Percentiles rank a stretch among this genome's conserved stretches.
Evolutionary conservation across 2,329 filamentous ascomycete species (phyloP).

Genomic region (Niveomyces coronatus): DNA sequence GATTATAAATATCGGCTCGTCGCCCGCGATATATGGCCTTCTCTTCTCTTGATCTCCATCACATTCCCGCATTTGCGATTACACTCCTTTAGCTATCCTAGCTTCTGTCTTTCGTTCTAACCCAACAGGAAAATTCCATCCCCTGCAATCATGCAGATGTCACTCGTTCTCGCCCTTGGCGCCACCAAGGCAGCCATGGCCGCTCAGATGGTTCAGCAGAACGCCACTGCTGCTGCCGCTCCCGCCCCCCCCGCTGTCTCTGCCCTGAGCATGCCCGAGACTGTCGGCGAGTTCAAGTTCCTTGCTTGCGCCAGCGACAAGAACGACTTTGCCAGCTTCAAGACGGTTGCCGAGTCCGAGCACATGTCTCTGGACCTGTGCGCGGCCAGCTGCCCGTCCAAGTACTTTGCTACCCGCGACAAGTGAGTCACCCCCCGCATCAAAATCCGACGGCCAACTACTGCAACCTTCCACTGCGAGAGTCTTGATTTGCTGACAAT

Average conservation of each 20-base stretch:
- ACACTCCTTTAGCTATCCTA: slow-evolving; percentile 18
- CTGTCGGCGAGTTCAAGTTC: slow-evolving; percentile 6
- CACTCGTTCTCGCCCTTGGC: slow-evolving; percentile 20
- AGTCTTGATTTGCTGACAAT: background rate
- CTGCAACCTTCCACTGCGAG: background rate
- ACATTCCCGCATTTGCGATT: slow-evolving; percentile 21
- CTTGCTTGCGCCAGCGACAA: slow-evolving; percentile 20
- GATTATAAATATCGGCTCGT: slow-evolving; percentile 19
- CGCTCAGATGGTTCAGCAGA: slow-evolving; percentile 9
- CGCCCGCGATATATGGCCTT: slow-evolving; percentile 11
- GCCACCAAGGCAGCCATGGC: slow-evolving; percentile 21
- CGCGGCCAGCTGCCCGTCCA: slow-evolving; percentile 15
- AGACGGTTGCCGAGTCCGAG: slow-evolving; percentile 7
- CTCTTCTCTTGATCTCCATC: slow-evolving; percentile 11
- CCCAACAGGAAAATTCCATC: background rate
- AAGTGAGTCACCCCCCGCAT: slow-evolving; percentile 12
- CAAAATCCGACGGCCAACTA: too few species aligned
- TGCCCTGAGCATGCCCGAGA: slow-evolving; percentile 1
- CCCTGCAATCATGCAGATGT: slow-evolving; percentile 20
- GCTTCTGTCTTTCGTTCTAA: slow-evolving; percentile 18
- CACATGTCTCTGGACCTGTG: slow-evolving; percentile 18
- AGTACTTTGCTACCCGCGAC: slow-evolving; percentile 17
- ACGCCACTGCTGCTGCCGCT: background rate
- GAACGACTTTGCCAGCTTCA: slow-evolving; percentile 19
- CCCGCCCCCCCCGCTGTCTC: background rate